Evolutionary conservation across 1,139 yeast genomes (phyloP).

Genomic region (Geotrichum reessii): DNA sequence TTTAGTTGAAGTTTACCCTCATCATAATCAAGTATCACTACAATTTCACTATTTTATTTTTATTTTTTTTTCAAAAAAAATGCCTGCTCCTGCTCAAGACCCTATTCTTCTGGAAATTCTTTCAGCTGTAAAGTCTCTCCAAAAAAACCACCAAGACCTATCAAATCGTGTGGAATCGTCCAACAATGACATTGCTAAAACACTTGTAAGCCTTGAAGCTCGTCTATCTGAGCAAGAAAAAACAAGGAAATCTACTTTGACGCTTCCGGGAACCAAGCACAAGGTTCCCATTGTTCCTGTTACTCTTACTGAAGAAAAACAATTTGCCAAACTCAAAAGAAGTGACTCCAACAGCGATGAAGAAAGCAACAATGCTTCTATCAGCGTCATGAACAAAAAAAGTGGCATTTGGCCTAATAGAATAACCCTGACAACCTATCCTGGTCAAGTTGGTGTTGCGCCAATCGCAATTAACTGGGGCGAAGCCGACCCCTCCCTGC

Average conservation of each 20-base stretch:
- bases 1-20: background rate
- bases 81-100: constrained; percentile 15
- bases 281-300: constrained; percentile 12
- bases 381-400: background rate
- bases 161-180: constrained; percentile 20
- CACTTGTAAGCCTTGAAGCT: constrained; percentile 10
- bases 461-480: constrained; percentile 52
- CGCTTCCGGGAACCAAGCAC: background rate
- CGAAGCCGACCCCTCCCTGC: constrained; percentile 40
- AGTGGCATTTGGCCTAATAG: constrained; percentile 31
- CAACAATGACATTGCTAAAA: constrained; percentile 16
- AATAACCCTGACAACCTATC: constrained; percentile 46
- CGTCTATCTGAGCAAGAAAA: constrained; percentile 11
- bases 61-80: too few relatives aligned
- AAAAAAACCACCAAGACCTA: constrained; percentile 15
- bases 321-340: constrained; percentile 1
- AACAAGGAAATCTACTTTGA: background rate
- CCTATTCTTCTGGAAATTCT: constrained; percentile 9
- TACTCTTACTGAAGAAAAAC: constrained; percentile 10
- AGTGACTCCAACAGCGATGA: background rate
- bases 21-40: background rate
- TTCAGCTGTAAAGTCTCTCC: constrained; percentile 14
- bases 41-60: background rate
- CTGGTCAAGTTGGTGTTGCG: constrained; percentile 44
- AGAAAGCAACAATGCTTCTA: background rate